Percentiles rank a stretch among this genome's conserved stretches.
phyloP scores from a whole-genome alignment of 1,284 basidiomycete species.

The Malassezia nana region DNA sequence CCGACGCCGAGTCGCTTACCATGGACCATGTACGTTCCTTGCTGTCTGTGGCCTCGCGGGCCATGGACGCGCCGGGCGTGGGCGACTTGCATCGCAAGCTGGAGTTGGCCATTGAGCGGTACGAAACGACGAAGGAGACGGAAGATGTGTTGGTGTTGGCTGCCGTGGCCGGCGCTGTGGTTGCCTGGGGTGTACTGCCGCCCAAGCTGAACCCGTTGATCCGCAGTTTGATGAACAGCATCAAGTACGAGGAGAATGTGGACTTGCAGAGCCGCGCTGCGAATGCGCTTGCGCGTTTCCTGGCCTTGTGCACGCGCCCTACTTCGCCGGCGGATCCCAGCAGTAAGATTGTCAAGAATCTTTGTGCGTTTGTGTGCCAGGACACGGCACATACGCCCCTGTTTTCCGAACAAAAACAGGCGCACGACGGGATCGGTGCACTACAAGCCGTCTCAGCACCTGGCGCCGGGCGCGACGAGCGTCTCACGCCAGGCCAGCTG shows the following conservation, averaged over 20 bases:
- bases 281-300: constrained; percentile 71
- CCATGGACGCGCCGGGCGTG: constrained; percentile 55
- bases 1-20: constrained; percentile 70
- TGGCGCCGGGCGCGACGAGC: background rate
- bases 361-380: constrained; percentile 84
- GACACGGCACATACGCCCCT: constrained; percentile 81
- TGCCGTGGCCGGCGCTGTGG: constrained; percentile 78
- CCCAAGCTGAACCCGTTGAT: constrained; percentile 86
- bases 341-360: constrained; percentile 95
- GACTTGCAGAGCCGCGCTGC: constrained; percentile 87
- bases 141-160: constrained; percentile 81
- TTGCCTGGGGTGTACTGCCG: constrained; percentile 50
- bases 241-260: constrained; percentile 74
- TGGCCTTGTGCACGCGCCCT: constrained; percentile 67
- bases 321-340: constrained; percentile 56
- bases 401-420: constrained; percentile 61
- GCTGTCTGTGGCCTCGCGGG: constrained; percentile 55
- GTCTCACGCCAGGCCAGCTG: constrained; percentile 47
- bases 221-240: constrained; percentile 91
- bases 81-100: constrained; percentile 68
- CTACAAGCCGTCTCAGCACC: constrained; percentile 51
- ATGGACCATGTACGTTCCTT: constrained; percentile 68
- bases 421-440: constrained; percentile 66
- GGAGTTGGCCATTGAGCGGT: constrained; percentile 67
- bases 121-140: constrained; percentile 70